Base-by-base conservation (phyloP, 345 rosid species). In the Eucalyptus caleyi region DNA sequence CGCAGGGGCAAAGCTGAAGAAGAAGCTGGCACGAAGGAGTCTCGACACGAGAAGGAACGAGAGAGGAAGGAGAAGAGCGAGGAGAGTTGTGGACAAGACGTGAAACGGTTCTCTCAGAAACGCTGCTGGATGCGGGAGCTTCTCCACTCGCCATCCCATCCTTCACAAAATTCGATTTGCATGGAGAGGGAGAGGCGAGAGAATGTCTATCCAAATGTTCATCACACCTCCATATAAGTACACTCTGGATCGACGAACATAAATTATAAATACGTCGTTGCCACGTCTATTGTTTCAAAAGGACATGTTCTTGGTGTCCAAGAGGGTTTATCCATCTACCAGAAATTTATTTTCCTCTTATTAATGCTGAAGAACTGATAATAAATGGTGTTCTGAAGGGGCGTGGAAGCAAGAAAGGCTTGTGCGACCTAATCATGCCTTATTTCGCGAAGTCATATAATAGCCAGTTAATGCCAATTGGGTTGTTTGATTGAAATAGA, bases 21-120 rank as follows among this genome's bases (percentile, higher is more conserved):
- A 88, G 67, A 88, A 91, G 89, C 86, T 87, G 87, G 81, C 69
- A 15, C 50, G 81, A 30, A 89, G 87, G 44, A 91, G 91, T 49
- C 92, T 88, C 14, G 91, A 89, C 11, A 80, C 88, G 86, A 91
- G 89, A 49, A 91, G 92, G 87, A 91, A 91, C 9, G 92, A 89
- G 85, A 91, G 91, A 40, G 92, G 92, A 18, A 89, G 92, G 54
- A 91, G 34, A 40, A 91, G 91, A 88, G 88, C 50, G 65, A 91
- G 91, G 49, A 91, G 92, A 8, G 91, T 90, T 3, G 86, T 80
- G 14, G 92, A 37, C 67, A 88, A 62, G 88, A 91, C n/a, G 87
- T 91, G 90, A 87, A 91, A 89, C 16, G 87, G 86, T 44, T 90
- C 91, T 62, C 32, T 88, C 69, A 90, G 54, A 44, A 51, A 69